These are phyloP conservation scores for Didymella pomorum DNA, from an alignment of 2,329 filamentous ascomycete species.

Conservation along the genomic window DNA sequence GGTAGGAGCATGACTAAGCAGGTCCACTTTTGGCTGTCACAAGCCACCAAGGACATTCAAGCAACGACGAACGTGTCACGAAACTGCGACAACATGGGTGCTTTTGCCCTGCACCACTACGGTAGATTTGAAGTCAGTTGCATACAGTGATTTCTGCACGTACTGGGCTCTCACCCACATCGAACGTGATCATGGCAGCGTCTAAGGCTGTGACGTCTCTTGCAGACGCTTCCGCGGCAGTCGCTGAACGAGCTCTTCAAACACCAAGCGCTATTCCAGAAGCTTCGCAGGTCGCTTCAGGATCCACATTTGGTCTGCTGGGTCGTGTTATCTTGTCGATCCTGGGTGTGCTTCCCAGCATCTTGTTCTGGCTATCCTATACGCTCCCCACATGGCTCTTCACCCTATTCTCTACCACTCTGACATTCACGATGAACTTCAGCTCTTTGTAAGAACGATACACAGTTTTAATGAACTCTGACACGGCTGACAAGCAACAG, in stretches of 20 bases:
- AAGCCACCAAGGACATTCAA: constrained; percentile 26
- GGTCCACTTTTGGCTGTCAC: constrained; percentile 28
- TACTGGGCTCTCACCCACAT: constrained; percentile 6
- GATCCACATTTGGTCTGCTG: constrained; percentile 54
- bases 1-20: constrained; percentile 16
- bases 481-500: constrained; percentile 41
- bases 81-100: constrained; percentile 30
- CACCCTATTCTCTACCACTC: constrained; percentile 85
- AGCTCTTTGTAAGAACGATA: constrained; percentile 77
- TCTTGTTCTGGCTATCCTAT: constrained; percentile 82
- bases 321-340: constrained; percentile 59
- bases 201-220: constrained; percentile 32
- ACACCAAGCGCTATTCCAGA: constrained; percentile 2
- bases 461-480: not conserved
- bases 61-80: constrained; percentile 31
- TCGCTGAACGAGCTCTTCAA: constrained; percentile 15
- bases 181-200: constrained; percentile 37
- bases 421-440: constrained; percentile 98
- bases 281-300: constrained; percentile 31
- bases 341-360: constrained; percentile 63
- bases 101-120: constrained; percentile 16
- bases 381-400: constrained; percentile 90
- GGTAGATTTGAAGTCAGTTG: constrained; percentile 7
- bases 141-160: constrained; percentile 12
- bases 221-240: constrained; percentile 32